Evolutionary conservation across 2,329 filamentous ascomycete species (phyloP), one percentile per base, ranked within the genome.

Genomic region (Cordyceps farinosa): DNA sequence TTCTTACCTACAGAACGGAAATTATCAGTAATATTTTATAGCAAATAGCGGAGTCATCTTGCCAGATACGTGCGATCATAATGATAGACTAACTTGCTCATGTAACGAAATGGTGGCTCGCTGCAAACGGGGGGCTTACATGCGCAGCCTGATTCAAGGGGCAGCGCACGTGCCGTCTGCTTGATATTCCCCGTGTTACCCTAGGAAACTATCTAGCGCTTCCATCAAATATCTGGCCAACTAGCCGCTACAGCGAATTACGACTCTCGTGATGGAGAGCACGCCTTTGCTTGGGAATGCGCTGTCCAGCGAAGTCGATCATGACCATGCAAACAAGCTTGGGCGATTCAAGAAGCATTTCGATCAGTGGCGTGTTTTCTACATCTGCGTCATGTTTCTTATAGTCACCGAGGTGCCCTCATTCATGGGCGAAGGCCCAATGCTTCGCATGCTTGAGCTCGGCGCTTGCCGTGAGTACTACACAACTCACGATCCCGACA

Each of bases 371-470:
- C 22, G 17, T 8, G 38, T 42, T 15, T 8, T 58, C 4, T 58
- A 58, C 30, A 48, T 58, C 9, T 58, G 42, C 42, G 42, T 34
- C 17, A 8, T 48, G 11, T 48, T 58, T n/a, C 29, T 58, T 22
- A 45, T 58, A 7, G 44, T 38, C 29, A 48, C 17, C 42, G 55
- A 58, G 30, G 42, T 58, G 17, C 55, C 42, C 4, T 45, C 42
- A 1, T 57, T 58, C 22, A 36, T 58, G 55, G 42, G 55, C 9
- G 55, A 58, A 15, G 42, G 30, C 32, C 55, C 55, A 3, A 58
- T 34, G 55, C 55, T 48, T 15, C 55, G 55, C 9, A 58, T 58
- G 55, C 55, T 58, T 17, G 55, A 48, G 55, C 55, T 58, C 42
- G 55, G 42, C 42, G 42, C 13, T 30, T 58, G 42, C 40, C 51